Evolutionary conservation across 176 grass and related monocot genomes (phyloP).

Genomic region (Bromus sterilis): DNA sequence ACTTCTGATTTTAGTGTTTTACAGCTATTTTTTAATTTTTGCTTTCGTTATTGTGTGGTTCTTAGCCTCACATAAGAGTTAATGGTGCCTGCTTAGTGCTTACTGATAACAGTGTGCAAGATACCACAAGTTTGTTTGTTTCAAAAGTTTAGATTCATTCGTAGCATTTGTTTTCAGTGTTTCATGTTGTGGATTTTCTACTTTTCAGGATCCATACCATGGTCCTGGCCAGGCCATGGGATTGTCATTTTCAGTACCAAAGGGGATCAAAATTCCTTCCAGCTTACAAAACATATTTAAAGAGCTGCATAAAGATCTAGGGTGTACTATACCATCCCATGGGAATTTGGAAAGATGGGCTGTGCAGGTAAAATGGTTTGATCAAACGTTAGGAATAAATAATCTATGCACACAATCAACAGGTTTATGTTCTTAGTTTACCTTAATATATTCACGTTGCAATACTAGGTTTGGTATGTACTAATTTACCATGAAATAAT

Average conservation of each 20-base stretch:
- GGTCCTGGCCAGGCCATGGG: slow-evolving; percentile 95
- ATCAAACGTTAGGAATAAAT: background rate
- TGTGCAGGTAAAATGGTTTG: slow-evolving; percentile 58
- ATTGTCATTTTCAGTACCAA: slow-evolving; percentile 84
- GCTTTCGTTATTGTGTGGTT: background rate
- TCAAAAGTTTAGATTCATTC: background rate
- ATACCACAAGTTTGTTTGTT: background rate
- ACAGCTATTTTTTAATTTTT: background rate
- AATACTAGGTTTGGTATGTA: background rate
- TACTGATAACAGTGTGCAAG: background rate
- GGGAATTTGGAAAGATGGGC: slow-evolving; percentile 99
- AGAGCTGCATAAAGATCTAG: slow-evolving; percentile 79
- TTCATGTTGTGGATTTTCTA: background rate
- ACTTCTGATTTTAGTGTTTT: background rate
- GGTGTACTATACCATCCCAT: slow-evolving; percentile 71
- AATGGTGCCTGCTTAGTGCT: background rate
- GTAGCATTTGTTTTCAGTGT: background rate
- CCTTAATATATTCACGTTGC: background rate
- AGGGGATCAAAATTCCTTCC: slow-evolving; percentile 75
- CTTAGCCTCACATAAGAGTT: background rate
- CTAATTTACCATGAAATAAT: background rate
- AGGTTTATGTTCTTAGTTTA: background rate
- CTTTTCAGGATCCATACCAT: slow-evolving; percentile 95
- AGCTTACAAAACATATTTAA: slow-evolving; percentile 90
- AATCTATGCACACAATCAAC: background rate